phyloP scores from a whole-genome alignment of 139 green algal genomes.

The Desmodesmus armatus region DNA sequence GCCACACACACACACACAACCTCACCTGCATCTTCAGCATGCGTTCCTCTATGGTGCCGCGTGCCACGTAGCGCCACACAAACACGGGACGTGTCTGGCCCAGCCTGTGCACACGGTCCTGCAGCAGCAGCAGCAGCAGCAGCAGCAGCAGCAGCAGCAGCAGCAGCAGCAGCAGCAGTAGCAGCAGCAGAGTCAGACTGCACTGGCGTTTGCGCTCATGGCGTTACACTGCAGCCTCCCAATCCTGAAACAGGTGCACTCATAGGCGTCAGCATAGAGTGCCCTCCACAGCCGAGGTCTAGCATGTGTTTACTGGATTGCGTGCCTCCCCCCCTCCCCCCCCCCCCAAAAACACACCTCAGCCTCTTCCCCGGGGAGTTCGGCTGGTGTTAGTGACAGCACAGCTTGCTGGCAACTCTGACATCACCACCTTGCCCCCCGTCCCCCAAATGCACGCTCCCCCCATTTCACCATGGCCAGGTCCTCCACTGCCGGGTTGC shows the following conservation, averaged over 20 bases:
- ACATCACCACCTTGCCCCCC: no score
- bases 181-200: neutral
- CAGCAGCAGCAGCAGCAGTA: constrained; percentile 21
- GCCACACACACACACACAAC: neutral
- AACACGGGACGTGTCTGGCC: neutral
- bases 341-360: no score
- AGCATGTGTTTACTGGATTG: no score
- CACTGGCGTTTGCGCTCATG: neutral
- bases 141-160: constrained; percentile 18
- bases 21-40: constrained; percentile 82
- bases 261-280: no score
- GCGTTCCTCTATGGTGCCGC: constrained; percentile 83
- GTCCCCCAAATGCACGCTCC: no score
- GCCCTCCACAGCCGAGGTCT: no score
- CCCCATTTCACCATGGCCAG: constrained; percentile 84
- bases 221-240: neutral
- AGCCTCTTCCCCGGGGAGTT: no score
- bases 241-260: no score
- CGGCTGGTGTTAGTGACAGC: no score
- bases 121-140: neutral
- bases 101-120: constrained; percentile 9
- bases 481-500: constrained; percentile 82
- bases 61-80: constrained; percentile 65
- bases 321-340: no score
- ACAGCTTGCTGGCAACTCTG: no score